phyloP scores from a whole-genome alignment of 2,329 filamentous ascomycete genomes.

The Neonectria faginata region DNA sequence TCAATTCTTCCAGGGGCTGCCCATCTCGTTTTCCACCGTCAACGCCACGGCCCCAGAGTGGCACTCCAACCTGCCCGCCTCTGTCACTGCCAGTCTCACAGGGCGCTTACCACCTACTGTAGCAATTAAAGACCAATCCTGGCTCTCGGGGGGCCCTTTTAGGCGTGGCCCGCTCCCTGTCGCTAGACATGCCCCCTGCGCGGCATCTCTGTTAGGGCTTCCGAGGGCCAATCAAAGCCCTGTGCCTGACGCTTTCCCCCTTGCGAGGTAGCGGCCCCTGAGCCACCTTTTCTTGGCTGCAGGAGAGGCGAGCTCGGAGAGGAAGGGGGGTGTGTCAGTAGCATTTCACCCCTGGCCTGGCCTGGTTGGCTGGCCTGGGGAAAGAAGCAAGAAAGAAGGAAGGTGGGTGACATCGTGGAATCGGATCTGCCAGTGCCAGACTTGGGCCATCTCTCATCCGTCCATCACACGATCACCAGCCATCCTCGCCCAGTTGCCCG shows the following conservation, averaged over 20 bases:
- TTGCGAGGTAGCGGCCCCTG: slow-evolving; percentile 22
- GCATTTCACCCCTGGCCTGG: slow-evolving; percentile 16
- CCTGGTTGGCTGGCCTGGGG: slow-evolving; percentile 23
- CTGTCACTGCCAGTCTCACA: neutral
- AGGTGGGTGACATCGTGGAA: slow-evolving; percentile 44
- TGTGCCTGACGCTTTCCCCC: slow-evolving; percentile 55
- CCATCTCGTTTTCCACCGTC: slow-evolving; percentile 11
- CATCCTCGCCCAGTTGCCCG: neutral
- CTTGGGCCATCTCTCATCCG: slow-evolving; percentile 16
- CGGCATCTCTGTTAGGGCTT: slow-evolving; percentile 37
- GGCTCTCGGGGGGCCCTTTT: slow-evolving; percentile 26
- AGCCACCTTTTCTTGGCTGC: slow-evolving; percentile 30
- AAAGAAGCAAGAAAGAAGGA: slow-evolving; percentile 26
- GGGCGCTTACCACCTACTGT: slow-evolving; percentile 4
- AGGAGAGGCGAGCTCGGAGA: slow-evolving; percentile 18
- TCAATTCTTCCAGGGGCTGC: slow-evolving; percentile 14
- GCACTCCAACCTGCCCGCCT: slow-evolving; percentile 11
- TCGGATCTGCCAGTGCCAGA: slow-evolving; percentile 41
- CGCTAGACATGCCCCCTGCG: slow-evolving; percentile 19
- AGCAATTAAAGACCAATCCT: slow-evolving; percentile 15
- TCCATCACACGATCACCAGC: slow-evolving; percentile 26
- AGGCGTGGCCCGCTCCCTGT: slow-evolving; percentile 24
- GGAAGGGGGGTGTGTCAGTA: slow-evolving; percentile 32
- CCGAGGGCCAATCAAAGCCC: slow-evolving; percentile 55
- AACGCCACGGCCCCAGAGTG: slow-evolving; percentile 11